A percentile compares a stretch with the other conserved stretches of the same genome.
phyloP scores from a whole-genome alignment of 257 asterid species.

The Solanum chmielewskii region DNA sequence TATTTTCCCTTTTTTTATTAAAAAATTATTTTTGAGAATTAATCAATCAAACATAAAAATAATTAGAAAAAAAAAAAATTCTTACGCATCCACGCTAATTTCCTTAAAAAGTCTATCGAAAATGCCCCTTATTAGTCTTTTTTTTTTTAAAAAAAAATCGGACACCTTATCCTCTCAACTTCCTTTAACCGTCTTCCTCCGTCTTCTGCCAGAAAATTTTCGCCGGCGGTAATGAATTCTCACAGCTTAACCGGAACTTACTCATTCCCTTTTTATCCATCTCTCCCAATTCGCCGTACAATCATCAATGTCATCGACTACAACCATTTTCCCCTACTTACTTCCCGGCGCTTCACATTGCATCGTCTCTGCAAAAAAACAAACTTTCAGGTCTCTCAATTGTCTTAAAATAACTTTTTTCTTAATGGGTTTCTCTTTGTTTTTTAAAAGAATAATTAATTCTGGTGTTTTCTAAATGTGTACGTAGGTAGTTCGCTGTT shows the following conservation, averaged over 20 bases:
- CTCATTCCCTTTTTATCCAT: neutral
- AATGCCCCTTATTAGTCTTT: neutral
- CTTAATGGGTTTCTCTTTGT: neutral
- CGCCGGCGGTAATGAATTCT: neutral
- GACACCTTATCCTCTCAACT: neutral
- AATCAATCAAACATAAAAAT: too few species aligned
- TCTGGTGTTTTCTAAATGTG: neutral
- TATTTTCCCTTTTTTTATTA: too few species aligned
- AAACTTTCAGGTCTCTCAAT: neutral
- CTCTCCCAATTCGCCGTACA: neutral
- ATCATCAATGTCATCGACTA: neutral
- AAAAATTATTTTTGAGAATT: too few species aligned
- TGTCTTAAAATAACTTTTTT: neutral
- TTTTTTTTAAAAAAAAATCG: neutral
- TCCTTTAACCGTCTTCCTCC: neutral
- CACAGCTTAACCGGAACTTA: neutral
- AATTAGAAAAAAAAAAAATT: too few species aligned
- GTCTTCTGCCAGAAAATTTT: neutral
- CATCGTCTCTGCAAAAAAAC: neutral
- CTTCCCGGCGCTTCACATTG: neutral
- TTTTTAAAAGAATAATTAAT: too few species aligned
- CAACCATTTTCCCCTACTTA: neutral
- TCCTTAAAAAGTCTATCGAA: too few species aligned
- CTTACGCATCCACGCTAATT: too few species aligned
- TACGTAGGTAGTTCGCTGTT: conserved; percentile 45